These are phyloP conservation scores for Umbilicus rupestris DNA, from an alignment of 164 flowering plant species.

Conservation along the genomic window DNA sequence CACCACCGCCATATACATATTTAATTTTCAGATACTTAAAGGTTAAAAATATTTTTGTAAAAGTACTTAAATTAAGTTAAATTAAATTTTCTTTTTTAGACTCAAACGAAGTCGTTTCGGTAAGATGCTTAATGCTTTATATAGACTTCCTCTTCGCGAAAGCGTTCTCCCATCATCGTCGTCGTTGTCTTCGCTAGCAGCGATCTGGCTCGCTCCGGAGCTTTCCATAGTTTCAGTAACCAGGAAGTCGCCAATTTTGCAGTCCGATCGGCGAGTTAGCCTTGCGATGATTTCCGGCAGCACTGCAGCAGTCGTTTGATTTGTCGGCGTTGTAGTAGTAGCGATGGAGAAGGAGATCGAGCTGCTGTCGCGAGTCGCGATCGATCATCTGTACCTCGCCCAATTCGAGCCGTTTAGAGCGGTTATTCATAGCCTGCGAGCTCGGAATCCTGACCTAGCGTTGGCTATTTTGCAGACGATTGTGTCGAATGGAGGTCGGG, in stretches of 20 bases:
- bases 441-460: constrained; percentile 53
- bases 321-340: not conserved
- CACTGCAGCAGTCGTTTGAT: not conserved
- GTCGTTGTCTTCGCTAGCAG: not conserved
- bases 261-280: not conserved
- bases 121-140: not conserved
- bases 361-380: constrained; percentile 55
- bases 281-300: not conserved
- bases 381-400: constrained; percentile 72
- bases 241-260: not conserved
- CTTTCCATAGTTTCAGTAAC: not conserved
- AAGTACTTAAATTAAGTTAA: no score
- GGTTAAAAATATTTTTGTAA: no score
- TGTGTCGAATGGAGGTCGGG: constrained; percentile 48
- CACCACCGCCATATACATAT: no score
- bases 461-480: constrained; percentile 54
- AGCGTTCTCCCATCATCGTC: not conserved
- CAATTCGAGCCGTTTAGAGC: constrained; percentile 93
- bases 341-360: constrained; percentile 61
- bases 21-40: no score
- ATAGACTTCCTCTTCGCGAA: not conserved
- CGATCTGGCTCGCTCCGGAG: not conserved
- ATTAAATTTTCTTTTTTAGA: no score
- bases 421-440: constrained; percentile 44
- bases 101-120: not conserved